Base-by-base conservation (phyloP, 2,329 filamentous ascomycete genomes). In the Fusarium ambrosium region DNA sequence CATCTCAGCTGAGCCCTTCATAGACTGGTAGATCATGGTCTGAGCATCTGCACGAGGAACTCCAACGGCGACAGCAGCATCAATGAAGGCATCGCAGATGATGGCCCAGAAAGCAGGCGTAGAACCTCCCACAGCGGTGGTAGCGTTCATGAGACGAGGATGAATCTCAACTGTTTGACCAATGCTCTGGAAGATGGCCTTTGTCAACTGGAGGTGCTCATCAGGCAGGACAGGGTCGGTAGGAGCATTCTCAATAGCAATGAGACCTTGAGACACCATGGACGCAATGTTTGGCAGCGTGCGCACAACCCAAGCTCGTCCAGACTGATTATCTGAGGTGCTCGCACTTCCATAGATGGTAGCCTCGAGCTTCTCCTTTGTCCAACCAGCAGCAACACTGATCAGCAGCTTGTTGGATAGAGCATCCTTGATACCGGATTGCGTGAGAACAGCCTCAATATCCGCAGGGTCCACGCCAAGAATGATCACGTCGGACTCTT, bases 61-160 rank as follows among this genome's bases (percentile, higher is more conserved):
- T 0, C 90, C 90, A 81, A 91, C 90, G 0, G 90, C 89, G 0
- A 92, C 89, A 0, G 87, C 88, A 0, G 89, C 90, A 68, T 91
- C 89, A 3, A 89, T 88, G 64, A 91, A 83, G 0, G 88, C 88
- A 71, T 92, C 90, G 14, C 88, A 83, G 6, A 92, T 85, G 10
- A 92, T 81, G 0, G 89, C 88, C 68, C 88, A 89, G 81, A 92
- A 91, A 0, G 90, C 90, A 0, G 89, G 90, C 0, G 89, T 90
- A 3, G 89, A 91, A 0, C 89, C 89, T 69, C 88, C 90, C 1
- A 92, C 84, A 0, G 90, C 89, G 0, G 89, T 91, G n/a, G 84
- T 84, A 0, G 86, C 88, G 70, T 91, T 87, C 87, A 92, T 89
- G 7, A 86, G 83, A 2, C 83, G 81, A 0, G 89, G 84, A 0